Evolutionary conservation across 2,329 filamentous ascomycete genomes (phyloP), one percentile per base, ranked within the genome.

Genomic region (Nigrospora oryzae): DNA sequence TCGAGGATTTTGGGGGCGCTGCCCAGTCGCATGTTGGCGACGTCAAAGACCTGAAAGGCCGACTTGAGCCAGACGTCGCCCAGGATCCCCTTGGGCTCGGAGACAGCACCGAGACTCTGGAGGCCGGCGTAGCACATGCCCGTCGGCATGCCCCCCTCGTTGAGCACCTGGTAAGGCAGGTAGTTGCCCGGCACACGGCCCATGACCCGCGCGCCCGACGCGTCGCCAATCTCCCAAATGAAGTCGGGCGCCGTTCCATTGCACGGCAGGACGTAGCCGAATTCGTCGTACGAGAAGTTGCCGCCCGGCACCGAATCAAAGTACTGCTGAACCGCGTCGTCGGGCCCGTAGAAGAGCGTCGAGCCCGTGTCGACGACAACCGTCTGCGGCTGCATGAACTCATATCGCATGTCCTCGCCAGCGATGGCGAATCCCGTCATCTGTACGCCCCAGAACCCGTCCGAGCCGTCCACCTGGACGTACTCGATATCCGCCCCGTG

Each of bases 61-160:
- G 77, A 77, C 77, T 93, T 93, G 53, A 93, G 73, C 68, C 89
- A 87, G 45, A 86, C 72, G 49, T 90, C 86, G 11, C 88, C 88
- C 45, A 90, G 77, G 57, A 94, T 88, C 45, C 74, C 79, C 14
- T 72, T 69, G 39, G 81, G 61, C 50, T 83, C 72, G 2, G 59
- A 56, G 41, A 69, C 53, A 19, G 56, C 57, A 14, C 63, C 64
- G 37, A 69, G 63, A 32, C 66, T 71, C 70, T 93, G 88, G 50
- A 94, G 75, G 40, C 86, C 88, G 45, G 87, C 87, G 61, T 79
- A 90, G 71, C 88, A 93, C 45, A 61, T 35, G 15, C 40, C 43
- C 6, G 36, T 14, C 11, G 36, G 31, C 12, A 19, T 31, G 15
- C 31, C 31, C 16, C 14, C 11, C 14, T 71, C 64, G 12, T 70